Base-by-base conservation (phyloP, 176 grass and related monocot genomes). In the Themeda triandra region DNA sequence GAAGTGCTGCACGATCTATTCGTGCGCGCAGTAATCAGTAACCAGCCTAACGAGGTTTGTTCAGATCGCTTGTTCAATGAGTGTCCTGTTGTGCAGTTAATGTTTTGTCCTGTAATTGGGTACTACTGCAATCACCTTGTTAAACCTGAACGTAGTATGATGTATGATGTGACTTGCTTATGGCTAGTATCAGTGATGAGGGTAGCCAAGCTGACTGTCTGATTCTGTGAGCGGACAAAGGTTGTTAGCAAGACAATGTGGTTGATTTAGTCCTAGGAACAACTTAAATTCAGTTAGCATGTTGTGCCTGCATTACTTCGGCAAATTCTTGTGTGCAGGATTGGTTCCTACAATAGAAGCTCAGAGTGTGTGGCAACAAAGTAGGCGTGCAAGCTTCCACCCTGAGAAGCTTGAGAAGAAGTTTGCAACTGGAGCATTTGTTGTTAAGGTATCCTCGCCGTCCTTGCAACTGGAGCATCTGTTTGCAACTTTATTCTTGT, bases 1-100 rank as follows among this genome's bases (percentile, higher is more conserved):
- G 13, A 13, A 24, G 59, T 32, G 12, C 48, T 9, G n/a, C 36
- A 51, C 49, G 46, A 87, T 87, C 73, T 83, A 66, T 54, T 78
- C 18, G 45, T 48, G 78, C 42, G 13, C 31, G 15, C 82, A 21
- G 53, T 41, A 19, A 69, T 1, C 36, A 70, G 46, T 40, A 83
- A 74, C 13, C 13, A 6, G 31, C 7, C 53, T 6, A 37, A 37
- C 11, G 44, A 14, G 23, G 10, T 18, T 53, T 25, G 18, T 46
- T 79, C 36, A 51, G 29, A 10, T 12, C 15, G 31, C 10, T 27
- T 76, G 64, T 76, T 81, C 39, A 1, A 31, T 63, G 33, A n/a
- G 37, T 48, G 25, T 15, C 27, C 18, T 23, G 29, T 10, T 24
- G 35, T 4, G 25, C n/a, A 12, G 1, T 0, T 62, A 40, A 65